These are phyloP conservation scores for Nannochloropsis oceanica DNA, from an alignment of 108 stramenopile species.

Conservation along the genomic window DNA sequence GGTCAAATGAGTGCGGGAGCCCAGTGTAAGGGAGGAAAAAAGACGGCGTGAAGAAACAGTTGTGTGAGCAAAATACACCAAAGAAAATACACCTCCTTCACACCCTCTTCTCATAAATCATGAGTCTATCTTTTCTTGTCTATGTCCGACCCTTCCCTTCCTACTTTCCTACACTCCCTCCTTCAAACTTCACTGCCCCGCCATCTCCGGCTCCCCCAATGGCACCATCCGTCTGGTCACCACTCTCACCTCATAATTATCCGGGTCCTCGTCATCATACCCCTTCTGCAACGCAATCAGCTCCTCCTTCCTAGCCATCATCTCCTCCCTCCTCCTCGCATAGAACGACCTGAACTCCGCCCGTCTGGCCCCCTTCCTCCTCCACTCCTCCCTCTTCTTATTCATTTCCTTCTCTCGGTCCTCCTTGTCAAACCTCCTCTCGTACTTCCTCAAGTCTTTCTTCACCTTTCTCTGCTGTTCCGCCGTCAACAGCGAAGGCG, in stretches of 20 bases:
- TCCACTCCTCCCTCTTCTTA: conserved; percentile 10
- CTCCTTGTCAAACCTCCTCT: conserved; percentile 82
- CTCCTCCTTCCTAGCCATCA: background rate
- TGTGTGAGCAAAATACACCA: too few relatives aligned
- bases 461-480: conserved; percentile 57
- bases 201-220: background rate
- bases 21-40: too few relatives aligned
- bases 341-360: background rate
- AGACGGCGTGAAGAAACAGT: too few relatives aligned
- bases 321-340: background rate
- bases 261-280: background rate
- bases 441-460: conserved; percentile 88
- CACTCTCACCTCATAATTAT: background rate
- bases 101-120: background rate
- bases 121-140: background rate
- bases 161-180: background rate
- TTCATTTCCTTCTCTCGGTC: conserved; percentile 64
- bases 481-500: conserved; percentile 59
- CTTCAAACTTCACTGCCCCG: background rate
- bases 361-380: background rate
- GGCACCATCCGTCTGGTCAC: background rate
- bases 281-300: background rate
- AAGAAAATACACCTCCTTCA: too few relatives aligned
- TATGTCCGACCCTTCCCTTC: background rate
- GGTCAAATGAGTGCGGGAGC: too few relatives aligned